Evolutionary conservation across 169 alveolate species (phyloP), one percentile per base, ranked within the genome.

Genomic region (Condylostoma magnum): DNA sequence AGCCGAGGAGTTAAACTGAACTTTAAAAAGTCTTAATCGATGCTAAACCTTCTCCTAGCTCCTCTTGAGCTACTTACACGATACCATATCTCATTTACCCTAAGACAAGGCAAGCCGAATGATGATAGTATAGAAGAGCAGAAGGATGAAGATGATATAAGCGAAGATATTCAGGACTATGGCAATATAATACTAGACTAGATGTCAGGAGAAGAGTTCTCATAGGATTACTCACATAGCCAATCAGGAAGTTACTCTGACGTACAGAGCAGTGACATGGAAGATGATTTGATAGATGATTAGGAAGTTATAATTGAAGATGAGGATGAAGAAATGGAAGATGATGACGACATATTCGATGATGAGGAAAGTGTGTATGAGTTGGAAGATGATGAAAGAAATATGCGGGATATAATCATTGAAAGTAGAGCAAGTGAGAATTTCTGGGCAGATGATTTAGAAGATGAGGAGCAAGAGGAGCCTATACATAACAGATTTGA

Each of bases 11-110:
- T 60, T 12, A 27, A 60, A 52, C 30, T 60, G 8, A 8, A 33
- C 37, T 60, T 60, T 27, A 60, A 34, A 60, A 60, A 60, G 43
- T 52, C 71, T n/a, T 18, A 36, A 15, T 60, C 71, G 15, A 15
- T 60, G 6, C 3, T 60, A 2, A 60, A 60, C 31, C 2, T 60
- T 18, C 18, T 60, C 10, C 33, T 60, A 18, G 71, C 71, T 1
- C 71, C 71, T 0, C 57, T 60, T 38, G 58, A 60, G 43, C 51
- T 55, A 6, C 67, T 55, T 55, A 55, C 52, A 8, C 22, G 22
- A 18, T 55, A 55, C 27, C 22, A 25, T 18, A 6, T 55, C 22
- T 27, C 8, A 12, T 55, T 55, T 55, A 25, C 67, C 10, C 27
- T 55, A 6, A 18, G 33, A 18, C 8, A 8, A 20, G 22, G 12